Evolutionary conservation across 2,329 filamentous ascomycete species (phyloP).

Genomic region (Emericellopsis atlantica): DNA sequence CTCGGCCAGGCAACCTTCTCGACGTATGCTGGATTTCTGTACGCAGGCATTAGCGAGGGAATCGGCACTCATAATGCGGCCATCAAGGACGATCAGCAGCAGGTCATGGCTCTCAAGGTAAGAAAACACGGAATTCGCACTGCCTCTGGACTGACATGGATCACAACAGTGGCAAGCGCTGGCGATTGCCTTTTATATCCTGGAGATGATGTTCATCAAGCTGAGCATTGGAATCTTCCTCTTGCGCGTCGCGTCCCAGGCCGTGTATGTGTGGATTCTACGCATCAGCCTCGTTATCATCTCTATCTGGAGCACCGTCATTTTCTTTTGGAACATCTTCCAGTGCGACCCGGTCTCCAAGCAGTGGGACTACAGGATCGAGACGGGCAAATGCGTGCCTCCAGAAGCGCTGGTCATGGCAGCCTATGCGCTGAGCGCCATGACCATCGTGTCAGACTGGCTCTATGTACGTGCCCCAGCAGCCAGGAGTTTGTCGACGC

Average conservation of each 20-base stretch:
- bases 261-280: slow-evolving; percentile 34
- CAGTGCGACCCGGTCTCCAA: slow-evolving; percentile 36
- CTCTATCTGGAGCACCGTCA: slow-evolving; percentile 28
- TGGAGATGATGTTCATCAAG: slow-evolving; percentile 45
- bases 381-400: slow-evolving; percentile 26
- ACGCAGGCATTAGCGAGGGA: slow-evolving; percentile 24
- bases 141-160: background rate
- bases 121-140: slow-evolving; percentile 1
- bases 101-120: slow-evolving; percentile 33
- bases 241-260: slow-evolving; percentile 30
- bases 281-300: slow-evolving; percentile 31
- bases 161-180: slow-evolving; percentile 36
- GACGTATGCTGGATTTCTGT: slow-evolving; percentile 1
- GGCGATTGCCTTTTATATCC: slow-evolving; percentile 34
- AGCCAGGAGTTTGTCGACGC: too few relatives aligned
- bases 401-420: slow-evolving; percentile 29
- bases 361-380: slow-evolving; percentile 40
- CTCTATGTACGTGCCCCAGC: slow-evolving; percentile 25
- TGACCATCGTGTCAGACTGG: slow-evolving; percentile 42
- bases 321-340: slow-evolving; percentile 40
- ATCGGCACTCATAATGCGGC: slow-evolving; percentile 34
- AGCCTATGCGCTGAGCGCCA: slow-evolving; percentile 36
- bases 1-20: slow-evolving; percentile 12
- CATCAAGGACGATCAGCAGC: slow-evolving; percentile 23
- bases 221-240: slow-evolving; percentile 41